phyloP scores from a whole-genome alignment of 345 rosid genomes.

The Gossypium turneri region DNA sequence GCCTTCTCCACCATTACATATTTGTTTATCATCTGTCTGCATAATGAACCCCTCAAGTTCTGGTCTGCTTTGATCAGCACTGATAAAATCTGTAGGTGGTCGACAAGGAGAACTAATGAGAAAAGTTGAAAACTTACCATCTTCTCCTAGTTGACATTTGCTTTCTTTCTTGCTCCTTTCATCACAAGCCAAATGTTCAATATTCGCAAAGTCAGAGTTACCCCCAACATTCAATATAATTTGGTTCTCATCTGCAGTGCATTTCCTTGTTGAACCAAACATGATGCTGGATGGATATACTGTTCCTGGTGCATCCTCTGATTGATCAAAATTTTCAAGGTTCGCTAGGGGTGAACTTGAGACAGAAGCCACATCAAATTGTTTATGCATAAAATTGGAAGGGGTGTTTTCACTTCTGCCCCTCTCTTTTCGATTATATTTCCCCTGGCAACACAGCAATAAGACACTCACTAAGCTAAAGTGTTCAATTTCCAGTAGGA shows the following conservation, averaged over 20 bases:
- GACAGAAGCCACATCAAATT: conserved; percentile 14
- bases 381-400: conserved; percentile 21
- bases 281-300: conserved; percentile 25
- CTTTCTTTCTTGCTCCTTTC: conserved; percentile 28
- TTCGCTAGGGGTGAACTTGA: conserved; percentile 20
- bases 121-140: conserved; percentile 21
- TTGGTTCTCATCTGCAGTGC: conserved; percentile 29
- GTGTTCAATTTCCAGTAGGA: background rate
- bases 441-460: conserved; percentile 30
- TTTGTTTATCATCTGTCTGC: conserved; percentile 39
- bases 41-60: conserved; percentile 60
- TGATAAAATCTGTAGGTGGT: conserved; percentile 24
- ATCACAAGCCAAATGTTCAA: conserved; percentile 25
- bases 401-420: conserved; percentile 12
- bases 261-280: conserved; percentile 29
- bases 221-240: conserved; percentile 23
- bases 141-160: conserved; percentile 22
- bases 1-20: conserved; percentile 26
- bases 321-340: conserved; percentile 28
- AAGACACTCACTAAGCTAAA: background rate
- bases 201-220: conserved; percentile 21
- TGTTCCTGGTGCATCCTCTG: conserved; percentile 37
- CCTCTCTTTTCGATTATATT: conserved; percentile 20
- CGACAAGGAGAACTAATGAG: conserved; percentile 33
- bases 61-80: conserved; percentile 43